phyloP scores from a whole-genome alignment of 164 flowering plant species.

The Vitis cinerea region DNA sequence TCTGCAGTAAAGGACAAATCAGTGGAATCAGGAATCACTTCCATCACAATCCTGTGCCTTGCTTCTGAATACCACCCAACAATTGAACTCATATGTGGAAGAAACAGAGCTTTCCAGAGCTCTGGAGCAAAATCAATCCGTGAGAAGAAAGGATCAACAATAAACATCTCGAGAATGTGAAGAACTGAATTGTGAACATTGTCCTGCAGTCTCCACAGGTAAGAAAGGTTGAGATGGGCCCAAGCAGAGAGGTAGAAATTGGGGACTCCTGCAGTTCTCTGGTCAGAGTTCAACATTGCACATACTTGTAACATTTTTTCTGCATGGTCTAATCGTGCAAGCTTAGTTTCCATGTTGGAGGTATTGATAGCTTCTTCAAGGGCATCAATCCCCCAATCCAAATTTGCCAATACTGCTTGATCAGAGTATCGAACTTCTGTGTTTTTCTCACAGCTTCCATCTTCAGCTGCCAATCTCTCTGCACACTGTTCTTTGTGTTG shows the following conservation, averaged over 20 bases:
- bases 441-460: slow-evolving; percentile 31
- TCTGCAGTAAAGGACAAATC: slow-evolving; percentile 74
- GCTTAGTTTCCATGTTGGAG: slow-evolving; percentile 63
- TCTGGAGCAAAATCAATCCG: slow-evolving; percentile 80
- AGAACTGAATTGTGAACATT: slow-evolving; percentile 48
- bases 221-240: slow-evolving; percentile 79
- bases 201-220: slow-evolving; percentile 54
- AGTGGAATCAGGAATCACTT: slow-evolving; percentile 68
- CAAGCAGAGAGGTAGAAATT: slow-evolving; percentile 81
- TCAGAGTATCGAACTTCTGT: slow-evolving; percentile 64
- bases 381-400: slow-evolving; percentile 90
- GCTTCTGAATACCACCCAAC: slow-evolving; percentile 78
- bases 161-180: slow-evolving; percentile 75
- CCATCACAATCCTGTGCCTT: slow-evolving; percentile 71
- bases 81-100: slow-evolving; percentile 78
- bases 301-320: slow-evolving; percentile 86
- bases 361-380: slow-evolving; percentile 80
- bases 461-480: slow-evolving; percentile 77
- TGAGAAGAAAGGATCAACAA: slow-evolving; percentile 67
- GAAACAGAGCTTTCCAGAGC: slow-evolving; percentile 65
- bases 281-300: slow-evolving; percentile 61
- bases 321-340: slow-evolving; percentile 64
- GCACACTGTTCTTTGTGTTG: slow-evolving; percentile 81
- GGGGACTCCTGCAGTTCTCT: slow-evolving; percentile 76
- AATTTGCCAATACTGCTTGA: slow-evolving; percentile 73